Conservation (phyloP, 2,329 filamentous ascomycete species). For the Diaporthe sp. region DNA sequence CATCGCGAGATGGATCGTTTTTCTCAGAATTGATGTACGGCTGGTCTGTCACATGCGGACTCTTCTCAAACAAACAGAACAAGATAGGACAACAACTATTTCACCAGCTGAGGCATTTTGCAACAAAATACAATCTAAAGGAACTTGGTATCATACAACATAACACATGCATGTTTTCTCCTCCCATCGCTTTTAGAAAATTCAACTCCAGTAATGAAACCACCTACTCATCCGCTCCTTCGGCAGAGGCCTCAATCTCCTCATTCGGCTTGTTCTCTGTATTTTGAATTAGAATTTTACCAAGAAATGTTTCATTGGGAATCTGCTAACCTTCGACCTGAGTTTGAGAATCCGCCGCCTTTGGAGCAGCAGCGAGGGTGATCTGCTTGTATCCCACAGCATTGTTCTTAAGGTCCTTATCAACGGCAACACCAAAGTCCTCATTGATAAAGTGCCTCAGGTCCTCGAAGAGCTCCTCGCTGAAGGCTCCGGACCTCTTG, state of each 20-base stretch:
- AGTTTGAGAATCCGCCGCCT: background rate
- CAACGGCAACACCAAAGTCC: background rate
- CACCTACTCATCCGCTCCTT: background rate
- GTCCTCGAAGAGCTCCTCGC: constrained; percentile 37
- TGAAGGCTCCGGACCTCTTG: constrained; percentile 42
- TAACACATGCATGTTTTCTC: background rate
- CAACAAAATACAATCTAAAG: background rate
- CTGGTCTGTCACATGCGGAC: background rate
- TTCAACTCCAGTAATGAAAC: background rate
- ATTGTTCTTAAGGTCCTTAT: constrained; percentile 20
- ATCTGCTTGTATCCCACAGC: constrained; percentile 30
- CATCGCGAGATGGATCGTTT: background rate
- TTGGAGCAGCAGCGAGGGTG: background rate
- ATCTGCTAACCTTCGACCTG: background rate
- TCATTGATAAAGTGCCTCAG: constrained; percentile 30
- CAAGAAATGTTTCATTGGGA: no score
- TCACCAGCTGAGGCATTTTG: background rate
- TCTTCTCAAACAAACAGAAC: background rate
- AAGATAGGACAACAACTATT: background rate
- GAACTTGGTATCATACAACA: constrained; percentile 37
- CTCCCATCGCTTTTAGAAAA: constrained; percentile 10
- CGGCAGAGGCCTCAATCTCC: background rate
- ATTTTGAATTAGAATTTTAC: background rate
- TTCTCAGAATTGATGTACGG: background rate
- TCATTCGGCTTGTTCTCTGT: background rate